A percentile compares a stretch with the other conserved stretches of the same genome.
These are phyloP conservation scores for Zymoseptoria brevis DNA, from an alignment of 2,329 filamentous ascomycete species.

Conservation along the genomic window DNA sequence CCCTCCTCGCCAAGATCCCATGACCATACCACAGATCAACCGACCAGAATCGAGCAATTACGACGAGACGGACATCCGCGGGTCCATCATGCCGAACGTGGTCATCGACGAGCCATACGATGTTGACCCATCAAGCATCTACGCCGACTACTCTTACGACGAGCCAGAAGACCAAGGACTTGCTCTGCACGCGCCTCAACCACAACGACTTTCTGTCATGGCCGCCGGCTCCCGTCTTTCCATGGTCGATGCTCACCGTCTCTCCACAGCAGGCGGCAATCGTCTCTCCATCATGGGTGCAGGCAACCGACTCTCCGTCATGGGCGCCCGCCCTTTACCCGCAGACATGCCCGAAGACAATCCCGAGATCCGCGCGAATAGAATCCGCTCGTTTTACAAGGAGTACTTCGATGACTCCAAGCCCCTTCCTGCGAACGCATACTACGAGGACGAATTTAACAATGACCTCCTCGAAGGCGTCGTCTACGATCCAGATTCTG, in stretches of 20 bases:
- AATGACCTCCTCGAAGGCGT: constrained; percentile 58
- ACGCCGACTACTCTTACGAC: constrained; percentile 17
- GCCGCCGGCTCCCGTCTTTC: not conserved
- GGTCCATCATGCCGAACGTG: constrained; percentile 9
- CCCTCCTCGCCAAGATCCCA: constrained; percentile 20
- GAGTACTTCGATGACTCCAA: constrained; percentile 93
- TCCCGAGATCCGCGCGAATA: constrained; percentile 87
- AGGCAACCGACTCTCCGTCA: constrained; percentile 41
- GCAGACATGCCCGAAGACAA: constrained; percentile 82
- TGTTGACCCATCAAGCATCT: constrained; percentile 21
- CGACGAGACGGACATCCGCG: constrained; percentile 17
- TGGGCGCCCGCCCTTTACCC: constrained; percentile 73
- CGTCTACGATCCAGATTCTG: constrained; percentile 49
- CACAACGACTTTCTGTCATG: constrained; percentile 5
- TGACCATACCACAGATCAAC: constrained; percentile 12
- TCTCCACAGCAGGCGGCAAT: not conserved
- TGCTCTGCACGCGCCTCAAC: constrained; percentile 5
- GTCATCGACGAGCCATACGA: constrained; percentile 21
- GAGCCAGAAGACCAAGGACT: constrained; percentile 7
- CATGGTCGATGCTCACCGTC: not conserved
- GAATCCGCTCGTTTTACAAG: constrained; percentile 98
- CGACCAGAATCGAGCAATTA: constrained; percentile 24
- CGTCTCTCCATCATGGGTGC: constrained; percentile 3
- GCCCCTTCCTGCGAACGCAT: constrained; percentile 30
- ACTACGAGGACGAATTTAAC: constrained; percentile 67